phyloP scores from a whole-genome alignment of 164 flowering plant species.

The Hamamelis virginiana region DNA sequence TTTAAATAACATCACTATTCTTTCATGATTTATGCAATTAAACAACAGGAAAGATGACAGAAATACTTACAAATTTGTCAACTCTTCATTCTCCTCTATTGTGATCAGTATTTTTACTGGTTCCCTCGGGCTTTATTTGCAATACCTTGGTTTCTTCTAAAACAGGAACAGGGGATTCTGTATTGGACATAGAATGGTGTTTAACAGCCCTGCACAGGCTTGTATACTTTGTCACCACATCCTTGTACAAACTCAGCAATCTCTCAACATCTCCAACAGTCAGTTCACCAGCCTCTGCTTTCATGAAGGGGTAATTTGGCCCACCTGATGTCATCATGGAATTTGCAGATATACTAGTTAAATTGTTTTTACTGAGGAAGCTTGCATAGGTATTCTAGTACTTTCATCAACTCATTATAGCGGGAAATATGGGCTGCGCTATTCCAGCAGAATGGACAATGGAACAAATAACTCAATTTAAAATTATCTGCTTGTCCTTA shows the following conservation, averaged over 20 bases:
- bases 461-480: not conserved
- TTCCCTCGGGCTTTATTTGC: not conserved
- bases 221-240: conserved; percentile 44
- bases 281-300: conserved; percentile 37
- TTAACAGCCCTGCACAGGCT: conserved; percentile 22
- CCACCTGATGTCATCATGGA: conserved; percentile 12
- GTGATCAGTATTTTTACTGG: not conserved
- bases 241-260: conserved; percentile 41
- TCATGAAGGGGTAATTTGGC: conserved; percentile 42
- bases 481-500: not conserved
- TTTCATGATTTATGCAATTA: not conserved
- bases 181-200: conserved; percentile 10
- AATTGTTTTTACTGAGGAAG: no score
- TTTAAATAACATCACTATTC: no score
- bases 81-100: not conserved
- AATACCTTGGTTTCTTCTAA: conserved; percentile 1
- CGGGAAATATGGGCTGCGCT: not conserved
- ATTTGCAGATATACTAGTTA: not conserved
- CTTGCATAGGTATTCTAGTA: no score
- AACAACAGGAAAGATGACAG: not conserved
- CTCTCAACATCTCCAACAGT: conserved; percentile 44
- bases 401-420: no score
- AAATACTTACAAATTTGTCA: conserved; percentile 1
- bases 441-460: not conserved
- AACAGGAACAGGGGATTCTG: not conserved